Base-by-base conservation (phyloP, 139 green algal species). In the Klebsormidium nitens region DNA sequence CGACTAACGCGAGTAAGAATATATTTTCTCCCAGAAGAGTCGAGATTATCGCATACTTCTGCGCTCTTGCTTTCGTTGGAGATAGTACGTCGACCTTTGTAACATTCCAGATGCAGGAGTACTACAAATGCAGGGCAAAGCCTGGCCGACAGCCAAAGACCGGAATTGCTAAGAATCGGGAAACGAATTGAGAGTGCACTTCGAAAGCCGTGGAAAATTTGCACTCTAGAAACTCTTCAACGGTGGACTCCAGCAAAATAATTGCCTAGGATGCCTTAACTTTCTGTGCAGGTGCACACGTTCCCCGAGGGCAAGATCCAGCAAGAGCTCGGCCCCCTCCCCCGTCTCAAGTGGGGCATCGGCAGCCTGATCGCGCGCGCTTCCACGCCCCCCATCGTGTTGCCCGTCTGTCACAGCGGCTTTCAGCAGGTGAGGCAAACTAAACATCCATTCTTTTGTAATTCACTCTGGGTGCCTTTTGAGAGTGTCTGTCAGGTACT, bases 221-320 rank as follows among this genome's bases (percentile, higher is more conserved):
- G n/a, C n/a, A n/a, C n/a, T n/a, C n/a, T n/a, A n/a, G n/a, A n/a
- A n/a, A n/a, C n/a, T n/a, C n/a, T n/a, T n/a, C n/a, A n/a, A n/a
- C n/a, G n/a, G n/a, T n/a, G n/a, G n/a, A n/a, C n/a, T n/a, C n/a
- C n/a, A n/a, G n/a, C n/a, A n/a, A n/a, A n/a, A n/a, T n/a, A n/a
- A n/a, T n/a, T n/a, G n/a, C n/a, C n/a, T n/a, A n/a, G n/a, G n/a
- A n/a, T n/a, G n/a, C n/a, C n/a, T n/a, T n/a, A n/a, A n/a, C n/a
- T n/a, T n/a, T n/a, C n/a, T n/a, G n/a, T 61, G 52, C 65, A 74
- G 66, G n/a, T 74, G 66, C 66, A 74, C 47, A 74, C 59, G 11
- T 74, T 74, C 55, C 66, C 65, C 26, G 65, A 73, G 49, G 65
- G 50, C 35, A 29, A 31, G 4, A 32, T 73, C 49, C 19, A 37